A percentile compares a stretch with the other conserved stretches of the same genome.
Evolutionary conservation across 352 stramenopile genomes (phyloP).

Genomic region (Phytopythium ostracodes): DNA sequence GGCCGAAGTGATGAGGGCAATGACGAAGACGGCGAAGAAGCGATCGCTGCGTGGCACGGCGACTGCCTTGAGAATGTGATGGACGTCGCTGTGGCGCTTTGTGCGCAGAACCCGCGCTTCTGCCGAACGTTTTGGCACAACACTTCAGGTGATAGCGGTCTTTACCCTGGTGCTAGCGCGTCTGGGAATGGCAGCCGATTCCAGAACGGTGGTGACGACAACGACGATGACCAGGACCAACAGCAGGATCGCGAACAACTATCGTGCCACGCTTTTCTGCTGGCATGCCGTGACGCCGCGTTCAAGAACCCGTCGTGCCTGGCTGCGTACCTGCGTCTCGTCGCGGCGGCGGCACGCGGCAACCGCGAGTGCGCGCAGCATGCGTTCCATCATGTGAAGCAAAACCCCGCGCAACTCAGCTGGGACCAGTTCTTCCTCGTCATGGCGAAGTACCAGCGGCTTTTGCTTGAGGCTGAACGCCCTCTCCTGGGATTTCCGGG

Average conservation of each 20-base stretch:
- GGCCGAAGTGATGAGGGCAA: conserved; percentile 25
- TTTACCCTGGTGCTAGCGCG: not conserved
- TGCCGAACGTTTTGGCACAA: conserved; percentile 61
- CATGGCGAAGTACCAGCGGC: conserved; percentile 80
- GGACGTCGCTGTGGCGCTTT: conserved; percentile 63
- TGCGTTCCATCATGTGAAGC: conserved; percentile 85
- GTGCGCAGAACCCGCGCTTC: conserved; percentile 48
- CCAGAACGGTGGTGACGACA: not conserved
- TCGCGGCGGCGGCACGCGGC: conserved; percentile 60
- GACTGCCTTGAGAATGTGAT: conserved; percentile 81
- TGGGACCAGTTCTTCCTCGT: conserved; percentile 86
- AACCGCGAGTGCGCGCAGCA: conserved; percentile 59
- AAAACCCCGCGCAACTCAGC: conserved; percentile 70
- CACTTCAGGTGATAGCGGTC: conserved; percentile 20
- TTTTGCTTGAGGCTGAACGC: conserved; percentile 72
- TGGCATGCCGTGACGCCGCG: conserved; percentile 65
- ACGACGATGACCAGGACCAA: conserved; percentile 8
- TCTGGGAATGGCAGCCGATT: not conserved
- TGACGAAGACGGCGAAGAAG: not conserved
- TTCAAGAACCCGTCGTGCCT: conserved; percentile 75
- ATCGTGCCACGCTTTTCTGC: conserved; percentile 58
- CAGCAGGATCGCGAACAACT: conserved; percentile 13
- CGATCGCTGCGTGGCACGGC: conserved; percentile 49
- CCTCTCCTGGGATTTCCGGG: conserved; percentile 1
- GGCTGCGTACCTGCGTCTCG: conserved; percentile 68